Base-by-base conservation (phyloP, 2,329 filamentous ascomycete species). In the Diplodia scrobiculata region DNA sequence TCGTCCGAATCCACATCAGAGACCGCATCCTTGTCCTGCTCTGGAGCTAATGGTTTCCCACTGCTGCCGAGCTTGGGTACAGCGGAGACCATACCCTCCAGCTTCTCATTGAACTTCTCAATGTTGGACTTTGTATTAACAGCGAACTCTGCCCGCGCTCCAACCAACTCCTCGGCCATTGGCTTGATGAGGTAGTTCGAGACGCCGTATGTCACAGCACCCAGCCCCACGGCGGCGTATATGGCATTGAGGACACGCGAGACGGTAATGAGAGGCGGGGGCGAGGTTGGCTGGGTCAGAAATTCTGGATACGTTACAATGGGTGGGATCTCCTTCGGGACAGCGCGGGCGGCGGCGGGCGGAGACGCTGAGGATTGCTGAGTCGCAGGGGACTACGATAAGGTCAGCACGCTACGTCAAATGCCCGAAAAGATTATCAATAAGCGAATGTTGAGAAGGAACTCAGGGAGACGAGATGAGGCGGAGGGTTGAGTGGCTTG, bases 271-370 rank as follows among this genome's bases (percentile, higher is more conserved):
- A 86, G 77, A 77, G 84, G 86, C 14, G 86, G 84, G 10, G 84
- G 84, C 69, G 86, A 85, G 68, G 82, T 79, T 10, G 85, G 79
- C 68, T 86, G 81, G 52, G 86, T 78, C 48, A 89, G 82, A 71
- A 88, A 89, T 73, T 89, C 86, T 3, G 86, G 86, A 71, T 89
- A 89, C 53, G 87, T 88, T 68, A 89, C 86, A 67, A 89, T 87
- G 4, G 86, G 86, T 19, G 86, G 83, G 27, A 83, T 75, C 45
- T 84, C 82, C 71, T 78, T 78, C 64, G 74, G 29, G 21, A 63
- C n/a, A 19, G 67, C 17, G 25, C 50, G 66, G 41, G 63, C n/a
- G 9, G 41, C 14, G 7, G 41, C 7, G 38, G 63, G 5, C n/a
- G 38, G 63, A 29, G 21, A 10, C 7, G 51, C 25, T 45, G 25